A percentile compares a stretch with the other conserved stretches of the same genome.
Evolutionary conservation across 257 asterid species (phyloP).

Genomic region (Scutellaria minor): DNA sequence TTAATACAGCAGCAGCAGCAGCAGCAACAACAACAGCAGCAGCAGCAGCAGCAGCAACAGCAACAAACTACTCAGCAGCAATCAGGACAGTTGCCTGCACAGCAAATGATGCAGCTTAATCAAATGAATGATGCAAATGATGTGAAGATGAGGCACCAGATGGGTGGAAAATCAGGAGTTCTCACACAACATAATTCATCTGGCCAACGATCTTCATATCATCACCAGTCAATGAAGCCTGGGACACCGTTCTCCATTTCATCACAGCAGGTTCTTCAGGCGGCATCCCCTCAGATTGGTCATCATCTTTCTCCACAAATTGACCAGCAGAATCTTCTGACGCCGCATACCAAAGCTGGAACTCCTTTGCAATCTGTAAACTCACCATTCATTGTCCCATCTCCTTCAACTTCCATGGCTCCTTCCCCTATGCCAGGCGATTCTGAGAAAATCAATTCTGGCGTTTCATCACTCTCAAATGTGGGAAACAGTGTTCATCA

Average conservation of each 20-base stretch:
- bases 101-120: conserved; percentile 68
- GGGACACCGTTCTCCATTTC: conserved; percentile 69
- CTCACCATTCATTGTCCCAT: conserved; percentile 84
- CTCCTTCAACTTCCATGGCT: conserved; percentile 92
- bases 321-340: conserved; percentile 72
- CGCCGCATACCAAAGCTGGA: conserved; percentile 69
- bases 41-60: too few species aligned
- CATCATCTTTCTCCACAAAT: conserved; percentile 89
- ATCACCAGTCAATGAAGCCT: conserved; percentile 69
- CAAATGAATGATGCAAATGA: conserved; percentile 78
- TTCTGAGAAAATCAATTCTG: conserved; percentile 71
- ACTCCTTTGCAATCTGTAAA: conserved; percentile 85
- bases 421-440: conserved; percentile 93
- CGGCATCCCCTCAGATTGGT: conserved; percentile 75
- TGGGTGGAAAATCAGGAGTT: conserved; percentile 72
- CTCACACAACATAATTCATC: conserved; percentile 66
- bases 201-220: conserved; percentile 72
- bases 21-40: conserved; percentile 70
- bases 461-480: conserved; percentile 63
- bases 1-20: conserved; percentile 70
- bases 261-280: conserved; percentile 82
- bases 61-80: conserved; percentile 68
- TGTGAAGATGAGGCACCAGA: conserved; percentile 82
- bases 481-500: conserved; percentile 64
- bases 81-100: conserved; percentile 59